Base-by-base conservation (phyloP, 192 early-diverging fungal species). In the Coemansia sp. region DNA sequence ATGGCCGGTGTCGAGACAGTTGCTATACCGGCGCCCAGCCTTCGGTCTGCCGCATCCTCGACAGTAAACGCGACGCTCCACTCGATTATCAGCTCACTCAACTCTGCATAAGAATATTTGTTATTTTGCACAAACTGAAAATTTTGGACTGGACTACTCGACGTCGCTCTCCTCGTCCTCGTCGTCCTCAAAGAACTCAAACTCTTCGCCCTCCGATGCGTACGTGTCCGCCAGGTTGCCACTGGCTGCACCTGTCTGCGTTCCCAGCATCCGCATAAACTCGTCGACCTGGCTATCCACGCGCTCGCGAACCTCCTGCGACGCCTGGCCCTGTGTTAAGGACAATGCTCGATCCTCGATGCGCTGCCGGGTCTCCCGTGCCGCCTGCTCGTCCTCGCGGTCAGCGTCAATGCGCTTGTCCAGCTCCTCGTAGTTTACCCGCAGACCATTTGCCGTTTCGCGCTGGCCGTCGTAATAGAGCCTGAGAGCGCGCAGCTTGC, bases 271-370 rank as follows among this genome's bases (percentile, higher is more conserved):
- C 15, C 34, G 43, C 71, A 75, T 75, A 12, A 67, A 42, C 55
- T 57, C 42, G 38, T 75, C 60, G 9, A 75, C 58, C 21, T 47
- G 60, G 8, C 60, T 64, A 22, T 67, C 29, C 2, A 74, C 44
- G 12, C 42, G 55, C 47, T 59, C 60, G 32, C 49, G 55, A 3
- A 54, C 41, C 8, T 12, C 31, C 32, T 63, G 71, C 19, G 71
- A 56, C 4, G 53, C 17, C 20, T 49, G 55, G n/a, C 66, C 61
- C 10, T 23, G 19, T 3, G 47, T 10, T 7, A 44, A 15, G 15
- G 43, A 41, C 21, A 42, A 45, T n/a, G 58, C 62, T 7, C 67
- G 51, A 12, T 61, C 73, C 10, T 28, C 50, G 20, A 62, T 31
- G 21, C 53, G 25, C 25, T 31, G 41, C 41, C 54, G 51, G 14